These are phyloP conservation scores for Silene noctiflora DNA, from an alignment of 179 eudicot genomes.

Conservation along the genomic window DNA sequence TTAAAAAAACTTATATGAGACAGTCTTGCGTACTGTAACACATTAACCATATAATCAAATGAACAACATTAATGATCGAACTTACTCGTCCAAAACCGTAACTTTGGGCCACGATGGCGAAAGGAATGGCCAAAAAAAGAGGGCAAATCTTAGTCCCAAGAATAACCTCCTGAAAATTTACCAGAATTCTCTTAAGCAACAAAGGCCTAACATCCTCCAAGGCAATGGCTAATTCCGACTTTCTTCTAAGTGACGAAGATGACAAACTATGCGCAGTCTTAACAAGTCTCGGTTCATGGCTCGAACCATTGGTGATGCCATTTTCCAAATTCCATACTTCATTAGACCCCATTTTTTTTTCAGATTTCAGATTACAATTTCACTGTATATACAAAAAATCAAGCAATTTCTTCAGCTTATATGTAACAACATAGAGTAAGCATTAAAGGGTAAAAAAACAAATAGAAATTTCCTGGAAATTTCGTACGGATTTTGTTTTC, in stretches of 20 bases:
- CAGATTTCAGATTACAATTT: conserved; percentile 15
- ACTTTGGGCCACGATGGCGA: conserved; percentile 53
- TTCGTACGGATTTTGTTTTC: conserved; percentile 24
- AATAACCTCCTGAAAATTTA: conserved; percentile 49
- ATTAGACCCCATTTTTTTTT: conserved; percentile 24
- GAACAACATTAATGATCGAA: neutral
- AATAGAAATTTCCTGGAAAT: conserved; percentile 41
- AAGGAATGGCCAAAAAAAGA: conserved; percentile 61
- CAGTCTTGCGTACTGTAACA: neutral
- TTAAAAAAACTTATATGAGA: neutral
- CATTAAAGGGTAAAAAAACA: conserved; percentile 9
- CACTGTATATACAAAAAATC: neutral
- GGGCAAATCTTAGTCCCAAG: conserved; percentile 64
- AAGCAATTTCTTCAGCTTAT: neutral
- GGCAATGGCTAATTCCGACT: conserved; percentile 31
- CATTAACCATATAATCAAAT: too few species aligned
- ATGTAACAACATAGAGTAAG: conserved; percentile 9
- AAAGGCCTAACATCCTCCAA: conserved; percentile 31
- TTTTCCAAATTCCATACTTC: conserved; percentile 33
- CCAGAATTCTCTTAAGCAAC: conserved; percentile 30
- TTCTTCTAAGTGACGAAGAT: conserved; percentile 38
- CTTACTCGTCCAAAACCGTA: conserved; percentile 56
- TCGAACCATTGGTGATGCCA: conserved; percentile 24
- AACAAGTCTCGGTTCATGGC: conserved; percentile 25
- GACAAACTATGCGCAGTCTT: conserved; percentile 43